phyloP scores from a whole-genome alignment of 148 eudicot species.

The Chenopodium quinoa region DNA sequence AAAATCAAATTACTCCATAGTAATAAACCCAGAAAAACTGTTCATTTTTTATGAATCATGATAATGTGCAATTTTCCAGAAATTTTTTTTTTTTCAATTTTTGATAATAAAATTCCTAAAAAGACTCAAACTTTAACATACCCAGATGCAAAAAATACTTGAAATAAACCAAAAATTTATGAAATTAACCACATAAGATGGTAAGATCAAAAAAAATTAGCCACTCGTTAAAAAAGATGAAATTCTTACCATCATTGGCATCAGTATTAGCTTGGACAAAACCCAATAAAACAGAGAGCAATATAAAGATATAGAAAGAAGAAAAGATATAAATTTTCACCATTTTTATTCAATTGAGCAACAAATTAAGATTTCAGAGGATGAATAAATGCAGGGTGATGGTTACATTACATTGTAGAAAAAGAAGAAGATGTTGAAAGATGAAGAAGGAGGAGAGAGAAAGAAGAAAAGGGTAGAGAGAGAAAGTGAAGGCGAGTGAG shows the following conservation, averaged over 20 bases:
- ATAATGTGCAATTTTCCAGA: too few relatives aligned
- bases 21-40: not conserved
- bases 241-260: constrained; percentile 54
- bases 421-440: constrained; percentile 12
- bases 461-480: constrained; percentile 17
- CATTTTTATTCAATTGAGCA: not conserved
- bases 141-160: constrained; percentile 3
- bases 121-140: constrained; percentile 22
- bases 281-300: constrained; percentile 26
- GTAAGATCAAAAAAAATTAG: too few relatives aligned
- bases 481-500: constrained; percentile 2
- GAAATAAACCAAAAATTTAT: not conserved
- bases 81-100: too few relatives aligned
- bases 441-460: not conserved
- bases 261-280: constrained; percentile 60
- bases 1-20: not conserved
- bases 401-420: constrained; percentile 1
- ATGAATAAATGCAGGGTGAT: constrained; percentile 5
- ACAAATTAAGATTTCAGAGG: not conserved
- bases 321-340: too few relatives aligned
- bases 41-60: not conserved
- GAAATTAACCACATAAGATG: not conserved
- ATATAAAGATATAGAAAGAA: too few relatives aligned
- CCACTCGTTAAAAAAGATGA: not conserved
- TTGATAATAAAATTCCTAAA: not conserved